Evolutionary conservation across 2,329 filamentous ascomycete species (phyloP).

Genomic region (Tetracladium maxilliforme): DNA sequence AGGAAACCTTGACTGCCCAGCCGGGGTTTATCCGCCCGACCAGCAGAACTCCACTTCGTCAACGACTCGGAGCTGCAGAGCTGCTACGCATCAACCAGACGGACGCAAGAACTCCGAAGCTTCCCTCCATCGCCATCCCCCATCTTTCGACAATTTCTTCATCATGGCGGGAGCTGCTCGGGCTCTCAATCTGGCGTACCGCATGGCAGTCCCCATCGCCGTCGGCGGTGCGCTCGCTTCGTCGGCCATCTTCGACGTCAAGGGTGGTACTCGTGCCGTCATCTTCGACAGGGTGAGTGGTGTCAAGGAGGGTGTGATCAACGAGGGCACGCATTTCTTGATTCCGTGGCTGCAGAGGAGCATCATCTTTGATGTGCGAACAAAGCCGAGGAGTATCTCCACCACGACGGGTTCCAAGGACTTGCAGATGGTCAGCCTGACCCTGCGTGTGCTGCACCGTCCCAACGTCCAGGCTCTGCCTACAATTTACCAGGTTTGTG

Average conservation of each 20-base stretch:
- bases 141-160: slow-evolving; percentile 3
- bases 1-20: no score
- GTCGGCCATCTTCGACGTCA: slow-evolving; percentile 90
- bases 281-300: slow-evolving; percentile 92
- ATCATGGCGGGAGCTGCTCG: slow-evolving; percentile 32
- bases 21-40: no score
- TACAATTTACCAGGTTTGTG: slow-evolving; percentile 89
- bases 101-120: slow-evolving; percentile 1
- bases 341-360: slow-evolving; percentile 90
- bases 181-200: slow-evolving; percentile 46
- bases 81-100: no score
- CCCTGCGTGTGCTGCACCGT: slow-evolving; percentile 83
- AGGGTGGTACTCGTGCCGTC: slow-evolving; percentile 84
- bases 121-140: slow-evolving; percentile 1
- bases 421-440: slow-evolving; percentile 99
- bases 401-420: slow-evolving; percentile 98
- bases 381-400: slow-evolving; percentile 91
- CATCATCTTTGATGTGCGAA: slow-evolving; percentile 93
- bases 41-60: no score
- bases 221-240: slow-evolving; percentile 53
- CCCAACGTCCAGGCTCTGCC: slow-evolving; percentile 86
- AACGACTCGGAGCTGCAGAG: no score
- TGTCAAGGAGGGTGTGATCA: slow-evolving; percentile 84
- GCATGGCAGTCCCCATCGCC: slow-evolving; percentile 58
- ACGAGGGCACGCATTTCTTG: slow-evolving; percentile 94